A percentile compares a stretch with the other conserved stretches of the same genome.
These are phyloP conservation scores for Thalassiosira mediterranea DNA, from an alignment of 352 stramenopile species.

Conservation along the genomic window DNA sequence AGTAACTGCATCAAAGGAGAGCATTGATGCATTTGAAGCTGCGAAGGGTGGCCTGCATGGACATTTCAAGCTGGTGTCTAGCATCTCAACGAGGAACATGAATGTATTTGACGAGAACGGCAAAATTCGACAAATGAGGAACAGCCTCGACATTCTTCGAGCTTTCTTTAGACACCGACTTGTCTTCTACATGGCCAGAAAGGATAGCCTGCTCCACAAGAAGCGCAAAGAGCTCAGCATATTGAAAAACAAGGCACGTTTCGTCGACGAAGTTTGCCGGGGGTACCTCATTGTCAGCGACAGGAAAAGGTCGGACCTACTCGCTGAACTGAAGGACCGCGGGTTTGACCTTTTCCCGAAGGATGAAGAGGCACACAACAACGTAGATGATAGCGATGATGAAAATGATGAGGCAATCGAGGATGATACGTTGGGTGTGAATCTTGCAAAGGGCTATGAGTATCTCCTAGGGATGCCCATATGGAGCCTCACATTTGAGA, in stretches of 20 bases:
- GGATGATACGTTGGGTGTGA: slow-evolving; percentile 54
- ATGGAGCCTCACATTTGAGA: slow-evolving; percentile 96
- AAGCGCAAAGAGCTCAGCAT: slow-evolving; percentile 88
- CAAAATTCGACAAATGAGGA: slow-evolving; percentile 92
- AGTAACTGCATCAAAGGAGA: slow-evolving; percentile 80
- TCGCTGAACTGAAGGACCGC: slow-evolving; percentile 82
- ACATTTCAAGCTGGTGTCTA: slow-evolving; percentile 94
- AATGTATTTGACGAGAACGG: slow-evolving; percentile 92
- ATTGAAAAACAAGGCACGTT: slow-evolving; percentile 96
- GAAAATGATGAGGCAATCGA: slow-evolving; percentile 71
- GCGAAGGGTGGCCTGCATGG: slow-evolving; percentile 85
- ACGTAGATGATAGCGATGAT: slow-evolving; percentile 51
- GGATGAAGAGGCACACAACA: slow-evolving; percentile 51
- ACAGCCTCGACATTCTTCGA: slow-evolving; percentile 89
- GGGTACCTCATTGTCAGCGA: slow-evolving; percentile 91
- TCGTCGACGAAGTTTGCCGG: slow-evolving; percentile 94
- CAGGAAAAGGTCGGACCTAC: slow-evolving; percentile 85
- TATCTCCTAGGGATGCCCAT: slow-evolving; percentile 98
- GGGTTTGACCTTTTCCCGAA: slow-evolving; percentile 83
- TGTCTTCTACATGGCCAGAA: slow-evolving; percentile 81
- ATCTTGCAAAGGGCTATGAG: slow-evolving; percentile 91
- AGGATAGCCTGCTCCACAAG: slow-evolving; percentile 81
- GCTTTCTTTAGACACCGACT: slow-evolving; percentile 94
- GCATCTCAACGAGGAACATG: slow-evolving; percentile 97
- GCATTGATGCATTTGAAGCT: slow-evolving; percentile 88